Percentiles rank a stretch among this genome's conserved stretches.
Evolutionary conservation across 2,329 filamentous ascomycete species (phyloP).

Genomic region (Cladophialophora psammophila): DNA sequence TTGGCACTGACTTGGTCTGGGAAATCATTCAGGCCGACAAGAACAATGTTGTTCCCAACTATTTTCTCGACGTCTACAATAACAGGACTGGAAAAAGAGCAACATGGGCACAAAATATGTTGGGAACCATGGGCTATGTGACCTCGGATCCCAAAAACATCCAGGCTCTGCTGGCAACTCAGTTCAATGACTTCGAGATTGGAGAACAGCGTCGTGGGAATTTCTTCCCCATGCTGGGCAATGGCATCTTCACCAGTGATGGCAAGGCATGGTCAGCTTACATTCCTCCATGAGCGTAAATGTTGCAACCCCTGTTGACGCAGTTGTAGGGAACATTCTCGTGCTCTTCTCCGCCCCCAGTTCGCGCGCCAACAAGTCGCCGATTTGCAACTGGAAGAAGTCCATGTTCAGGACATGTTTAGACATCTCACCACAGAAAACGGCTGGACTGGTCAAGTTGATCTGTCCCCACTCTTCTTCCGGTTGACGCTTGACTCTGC

Average conservation of each 20-base stretch:
- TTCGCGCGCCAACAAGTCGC: constrained; percentile 85
- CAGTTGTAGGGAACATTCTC: constrained; percentile 53
- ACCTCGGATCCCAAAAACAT: constrained; percentile 66
- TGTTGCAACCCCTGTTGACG: constrained; percentile 1
- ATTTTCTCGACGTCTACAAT: constrained; percentile 31
- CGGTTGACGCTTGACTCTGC: constrained; percentile 77
- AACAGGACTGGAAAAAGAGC: constrained; percentile 17
- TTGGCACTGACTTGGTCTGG: constrained; percentile 33
- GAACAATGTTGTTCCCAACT: constrained; percentile 31
- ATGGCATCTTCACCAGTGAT: constrained; percentile 73
- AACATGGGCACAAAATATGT: constrained; percentile 36
- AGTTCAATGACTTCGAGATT: constrained; percentile 85
- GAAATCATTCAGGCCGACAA: constrained; percentile 35
- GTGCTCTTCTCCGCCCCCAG: constrained; percentile 84
- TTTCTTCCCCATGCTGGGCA: constrained; percentile 61
- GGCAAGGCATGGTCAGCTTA: constrained; percentile 68
- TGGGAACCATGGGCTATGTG: constrained; percentile 30
- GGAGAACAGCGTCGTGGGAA: constrained; percentile 75
- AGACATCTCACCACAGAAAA: constrained; percentile 67
- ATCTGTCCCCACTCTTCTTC: constrained; percentile 59
- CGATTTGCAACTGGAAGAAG: constrained; percentile 81
- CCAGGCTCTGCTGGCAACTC: constrained; percentile 82
- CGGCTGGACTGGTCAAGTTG: constrained; percentile 59
- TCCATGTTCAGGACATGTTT: constrained; percentile 77
- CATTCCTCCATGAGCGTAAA: not conserved